Evolutionary conservation across 306 rosid species (phyloP).

Genomic region (Rubus parviflorus): DNA sequence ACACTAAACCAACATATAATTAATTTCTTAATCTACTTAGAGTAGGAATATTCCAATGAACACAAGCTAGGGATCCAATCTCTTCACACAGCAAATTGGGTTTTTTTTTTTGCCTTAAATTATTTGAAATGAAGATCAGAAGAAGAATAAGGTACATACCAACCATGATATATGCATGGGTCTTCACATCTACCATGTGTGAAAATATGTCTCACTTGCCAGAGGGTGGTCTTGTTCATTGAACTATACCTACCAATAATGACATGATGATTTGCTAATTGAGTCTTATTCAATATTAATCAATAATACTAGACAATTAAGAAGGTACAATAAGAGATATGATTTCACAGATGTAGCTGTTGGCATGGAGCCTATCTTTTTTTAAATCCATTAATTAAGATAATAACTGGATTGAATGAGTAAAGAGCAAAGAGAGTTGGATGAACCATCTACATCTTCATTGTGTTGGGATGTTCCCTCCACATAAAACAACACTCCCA

Average conservation of each 20-base stretch:
- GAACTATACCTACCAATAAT: constrained; percentile 1
- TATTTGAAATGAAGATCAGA: neutral
- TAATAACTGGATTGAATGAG: neutral
- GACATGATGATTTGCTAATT: neutral
- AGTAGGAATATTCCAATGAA: constrained; percentile 5
- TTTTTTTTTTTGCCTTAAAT: neutral
- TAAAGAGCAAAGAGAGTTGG: constrained; percentile 16
- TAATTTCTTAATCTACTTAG: neutral
- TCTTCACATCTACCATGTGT: neutral
- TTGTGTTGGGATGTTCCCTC: constrained; percentile 42
- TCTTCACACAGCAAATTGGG: neutral
- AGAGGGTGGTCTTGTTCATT: neutral
- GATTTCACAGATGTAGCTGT: constrained; percentile 10
- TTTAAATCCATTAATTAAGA: constrained; percentile 13
- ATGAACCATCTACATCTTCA: constrained; percentile 35
- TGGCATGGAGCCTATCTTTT: constrained; percentile 28
- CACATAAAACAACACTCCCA: constrained; percentile 34
- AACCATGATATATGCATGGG: neutral
- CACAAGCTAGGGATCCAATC: neutral
- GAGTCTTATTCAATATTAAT: neutral
- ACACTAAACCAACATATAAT: neutral
- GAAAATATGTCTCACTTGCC: constrained; percentile 11
- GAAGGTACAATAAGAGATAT: neutral
- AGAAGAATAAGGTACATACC: constrained; percentile 4
- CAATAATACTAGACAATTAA: neutral